Evolutionary conservation across 192 early-diverging fungal species (phyloP).

Genomic region (Dispira simplex): DNA sequence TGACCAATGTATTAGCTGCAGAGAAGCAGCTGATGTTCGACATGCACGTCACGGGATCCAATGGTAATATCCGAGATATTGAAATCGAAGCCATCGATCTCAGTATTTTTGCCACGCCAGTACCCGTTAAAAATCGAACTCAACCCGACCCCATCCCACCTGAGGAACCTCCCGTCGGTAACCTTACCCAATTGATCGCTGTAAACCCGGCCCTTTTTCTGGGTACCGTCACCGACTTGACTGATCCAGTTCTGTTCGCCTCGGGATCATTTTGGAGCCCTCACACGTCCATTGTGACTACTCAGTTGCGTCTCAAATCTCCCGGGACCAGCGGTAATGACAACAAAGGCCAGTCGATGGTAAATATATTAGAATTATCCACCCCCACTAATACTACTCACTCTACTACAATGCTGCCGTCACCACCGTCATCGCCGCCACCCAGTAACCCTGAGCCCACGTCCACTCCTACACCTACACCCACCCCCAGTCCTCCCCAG

Average conservation of each 20-base stretch:
- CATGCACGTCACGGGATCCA: slow-evolving; percentile 36
- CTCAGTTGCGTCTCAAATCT: slow-evolving; percentile 6
- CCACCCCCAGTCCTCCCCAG: neutral
- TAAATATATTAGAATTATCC: neutral
- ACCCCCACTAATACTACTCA: neutral
- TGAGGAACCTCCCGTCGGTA: neutral
- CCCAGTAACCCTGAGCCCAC: slow-evolving; percentile 4
- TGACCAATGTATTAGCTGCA: slow-evolving; percentile 41
- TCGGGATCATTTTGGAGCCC: slow-evolving; percentile 9
- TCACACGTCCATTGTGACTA: slow-evolving; percentile 4
- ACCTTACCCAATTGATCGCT: neutral
- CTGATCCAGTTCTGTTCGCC: slow-evolving; percentile 13
- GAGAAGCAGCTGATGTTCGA: slow-evolving; percentile 55
- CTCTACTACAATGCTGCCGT: neutral
- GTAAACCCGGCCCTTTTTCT: slow-evolving; percentile 12
- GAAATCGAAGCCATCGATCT: slow-evolving; percentile 36
- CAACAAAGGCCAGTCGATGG: neutral
- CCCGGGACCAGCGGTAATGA: neutral
- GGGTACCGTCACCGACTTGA: slow-evolving; percentile 12
- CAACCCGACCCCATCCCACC: slow-evolving; percentile 8
- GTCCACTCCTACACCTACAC: neutral
- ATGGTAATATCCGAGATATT: slow-evolving; percentile 39
- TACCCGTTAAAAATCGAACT: slow-evolving; percentile 15
- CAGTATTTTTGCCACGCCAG: slow-evolving; percentile 43
- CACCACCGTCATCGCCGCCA: neutral